A percentile compares a stretch with the other conserved stretches of the same genome.
phyloP scores from a whole-genome alignment of 192 early-diverging fungal genomes.

The Podila verticillata region DNA sequence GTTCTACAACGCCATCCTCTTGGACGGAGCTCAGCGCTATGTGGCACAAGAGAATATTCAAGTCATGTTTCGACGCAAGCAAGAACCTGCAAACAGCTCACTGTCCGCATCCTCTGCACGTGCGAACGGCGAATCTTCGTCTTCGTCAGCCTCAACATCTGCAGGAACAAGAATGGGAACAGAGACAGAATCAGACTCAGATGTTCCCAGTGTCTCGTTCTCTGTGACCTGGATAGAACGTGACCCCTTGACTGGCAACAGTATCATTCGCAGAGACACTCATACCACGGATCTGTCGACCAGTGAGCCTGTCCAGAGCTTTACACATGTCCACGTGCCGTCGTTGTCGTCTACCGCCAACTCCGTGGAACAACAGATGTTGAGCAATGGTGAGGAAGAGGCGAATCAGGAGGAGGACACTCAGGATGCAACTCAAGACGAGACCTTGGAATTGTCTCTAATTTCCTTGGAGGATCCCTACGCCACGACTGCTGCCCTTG shows the following conservation, averaged over 20 bases:
- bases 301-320: neutral
- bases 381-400: too few species aligned
- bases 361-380: too few species aligned
- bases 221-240: slow-evolving; percentile 2
- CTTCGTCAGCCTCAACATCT: neutral
- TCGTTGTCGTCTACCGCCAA: too few species aligned
- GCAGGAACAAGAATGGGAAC: neutral
- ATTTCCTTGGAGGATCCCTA: too few species aligned
- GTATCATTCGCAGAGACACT: neutral
- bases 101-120: too few species aligned
- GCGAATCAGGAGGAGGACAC: too few species aligned
- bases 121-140: neutral
- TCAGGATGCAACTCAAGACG: too few species aligned
- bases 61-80: slow-evolving; percentile 21
- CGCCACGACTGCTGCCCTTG: too few species aligned
- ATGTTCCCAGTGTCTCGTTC: neutral
- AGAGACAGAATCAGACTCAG: neutral
- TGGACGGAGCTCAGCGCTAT: slow-evolving; percentile 35
- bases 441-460: too few species aligned
- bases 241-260: neutral
- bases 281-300: neutral
- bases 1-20: slow-evolving; percentile 40
- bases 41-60: slow-evolving; percentile 53
- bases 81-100: neutral
- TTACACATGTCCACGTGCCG: neutral